These are phyloP conservation scores for Talaromyces thailandensis DNA, from an alignment of 495 filamentous ascomycete species.

Conservation along the genomic window DNA sequence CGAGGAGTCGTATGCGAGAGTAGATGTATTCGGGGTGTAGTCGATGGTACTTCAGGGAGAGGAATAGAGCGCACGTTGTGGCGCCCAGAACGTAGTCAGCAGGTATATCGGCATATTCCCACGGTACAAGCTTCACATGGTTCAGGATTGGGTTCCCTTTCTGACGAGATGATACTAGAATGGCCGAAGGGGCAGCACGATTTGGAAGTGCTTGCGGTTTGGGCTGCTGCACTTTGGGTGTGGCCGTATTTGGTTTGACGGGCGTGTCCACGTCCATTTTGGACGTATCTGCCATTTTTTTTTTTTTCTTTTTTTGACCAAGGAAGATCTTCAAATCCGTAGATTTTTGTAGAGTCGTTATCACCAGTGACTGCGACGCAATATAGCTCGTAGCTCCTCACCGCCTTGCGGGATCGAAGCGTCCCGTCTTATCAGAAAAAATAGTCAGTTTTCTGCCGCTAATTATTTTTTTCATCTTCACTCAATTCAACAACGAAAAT, in stretches of 20 bases:
- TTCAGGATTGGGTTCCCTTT: slow-evolving; percentile 93
- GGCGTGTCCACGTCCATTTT: slow-evolving; percentile 45
- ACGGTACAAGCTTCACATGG: slow-evolving; percentile 71
- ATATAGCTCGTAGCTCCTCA: neutral
- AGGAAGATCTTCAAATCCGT: neutral
- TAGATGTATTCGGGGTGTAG: slow-evolving; percentile 98
- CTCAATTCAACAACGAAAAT: slow-evolving; percentile 13
- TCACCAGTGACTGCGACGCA: neutral
- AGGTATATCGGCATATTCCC: slow-evolving; percentile 94
- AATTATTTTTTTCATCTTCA: slow-evolving; percentile 28
- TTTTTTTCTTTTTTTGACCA: too few species aligned
- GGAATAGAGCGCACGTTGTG: slow-evolving; percentile 86
- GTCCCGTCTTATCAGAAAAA: slow-evolving; percentile 1
- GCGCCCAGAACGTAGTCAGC: slow-evolving; percentile 84
- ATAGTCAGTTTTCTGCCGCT: slow-evolving; percentile 33
- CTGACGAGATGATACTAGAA: slow-evolving; percentile 77
- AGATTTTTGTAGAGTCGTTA: neutral
- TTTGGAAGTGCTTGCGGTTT: slow-evolving; percentile 72
- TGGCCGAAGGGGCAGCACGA: slow-evolving; percentile 61
- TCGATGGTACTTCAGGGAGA: slow-evolving; percentile 95
- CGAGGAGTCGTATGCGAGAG: slow-evolving; percentile 71
- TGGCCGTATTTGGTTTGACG: neutral
- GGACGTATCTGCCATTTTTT: neutral
- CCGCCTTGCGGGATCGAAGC: neutral
- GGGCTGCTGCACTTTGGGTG: slow-evolving; percentile 66